A percentile compares a stretch with the other conserved stretches of the same genome.
These are phyloP conservation scores for Seminavis robusta DNA, from an alignment of 108 stramenopile species.

Conservation along the genomic window DNA sequence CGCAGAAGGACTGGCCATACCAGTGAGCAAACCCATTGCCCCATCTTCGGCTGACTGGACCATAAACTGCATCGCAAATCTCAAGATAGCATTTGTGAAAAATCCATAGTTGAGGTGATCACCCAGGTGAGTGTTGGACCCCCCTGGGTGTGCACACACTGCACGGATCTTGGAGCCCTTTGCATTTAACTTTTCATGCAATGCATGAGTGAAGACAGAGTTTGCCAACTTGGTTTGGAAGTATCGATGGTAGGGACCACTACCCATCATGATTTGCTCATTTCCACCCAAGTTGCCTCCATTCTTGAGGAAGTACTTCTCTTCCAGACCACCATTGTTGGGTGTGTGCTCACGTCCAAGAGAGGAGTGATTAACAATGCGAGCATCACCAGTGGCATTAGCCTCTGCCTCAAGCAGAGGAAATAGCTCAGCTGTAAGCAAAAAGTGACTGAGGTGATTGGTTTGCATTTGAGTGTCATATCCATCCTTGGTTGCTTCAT, in stretches of 20 bases:
- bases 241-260: constrained; percentile 42
- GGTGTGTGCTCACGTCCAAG: constrained; percentile 12
- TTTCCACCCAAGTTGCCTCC: constrained; percentile 48
- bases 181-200: constrained; percentile 28
- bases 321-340: constrained; percentile 24
- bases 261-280: constrained; percentile 16
- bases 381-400: constrained; percentile 34
- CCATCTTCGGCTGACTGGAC: constrained; percentile 27
- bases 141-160: constrained; percentile 9
- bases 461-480: constrained; percentile 58
- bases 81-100: not conserved
- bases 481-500: constrained; percentile 47
- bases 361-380: constrained; percentile 43
- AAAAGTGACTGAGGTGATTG: constrained; percentile 54
- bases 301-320: constrained; percentile 44
- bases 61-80: not conserved
- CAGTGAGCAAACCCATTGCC: constrained; percentile 21
- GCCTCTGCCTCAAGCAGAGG: constrained; percentile 31
- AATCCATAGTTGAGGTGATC: not conserved
- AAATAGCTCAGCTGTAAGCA: constrained; percentile 43
- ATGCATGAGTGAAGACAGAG: constrained; percentile 45
- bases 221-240: constrained; percentile 64
- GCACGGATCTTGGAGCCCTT: constrained; percentile 25
- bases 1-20: constrained; percentile 10
- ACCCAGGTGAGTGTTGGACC: constrained; percentile 9